A percentile compares a stretch with the other conserved stretches of the same genome.
Conservation (phyloP, 345 rosid genomes). For the Pugionium cornutum region DNA sequence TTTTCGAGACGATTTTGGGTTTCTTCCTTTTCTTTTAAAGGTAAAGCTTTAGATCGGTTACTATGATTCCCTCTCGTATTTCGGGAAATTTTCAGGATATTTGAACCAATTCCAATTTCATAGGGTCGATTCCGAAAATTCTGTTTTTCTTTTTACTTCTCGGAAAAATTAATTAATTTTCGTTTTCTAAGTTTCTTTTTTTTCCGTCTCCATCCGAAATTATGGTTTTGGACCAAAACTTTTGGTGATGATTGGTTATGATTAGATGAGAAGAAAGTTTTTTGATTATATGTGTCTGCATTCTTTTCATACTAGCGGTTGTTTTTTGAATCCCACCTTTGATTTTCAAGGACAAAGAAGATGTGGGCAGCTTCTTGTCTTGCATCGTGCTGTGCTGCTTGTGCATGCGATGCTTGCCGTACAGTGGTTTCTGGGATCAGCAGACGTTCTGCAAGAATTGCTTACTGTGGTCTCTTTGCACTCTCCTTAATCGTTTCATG, state of each 20-base stretch:
- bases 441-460: slow-evolving; percentile 95
- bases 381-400: slow-evolving; percentile 96
- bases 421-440: slow-evolving; percentile 88
- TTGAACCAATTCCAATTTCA: slow-evolving; percentile 5
- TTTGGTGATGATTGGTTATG: not conserved
- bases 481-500: slow-evolving; percentile 88
- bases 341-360: slow-evolving; percentile 35
- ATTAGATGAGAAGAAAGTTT: slow-evolving; percentile 6
- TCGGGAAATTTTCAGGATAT: not conserved
- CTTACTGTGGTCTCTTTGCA: slow-evolving; percentile 95
- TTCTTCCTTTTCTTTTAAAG: not conserved
- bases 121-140: not conserved
- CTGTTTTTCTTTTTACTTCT: not conserved
- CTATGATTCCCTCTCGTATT: not conserved
- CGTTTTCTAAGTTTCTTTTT: not conserved
- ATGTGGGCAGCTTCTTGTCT: slow-evolving; percentile 99
- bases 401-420: slow-evolving; percentile 96
- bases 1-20: not conserved
- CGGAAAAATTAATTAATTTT: not conserved
- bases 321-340: slow-evolving; percentile 28
- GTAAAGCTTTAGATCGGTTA: not conserved
- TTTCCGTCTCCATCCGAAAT: not conserved
- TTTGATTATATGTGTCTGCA: slow-evolving; percentile 13
- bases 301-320: slow-evolving; percentile 25
- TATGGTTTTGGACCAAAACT: slow-evolving; percentile 2